Evolutionary conservation across 140 eudicot genomes (phyloP).

Genomic region (Stevia rebaudiana): DNA sequence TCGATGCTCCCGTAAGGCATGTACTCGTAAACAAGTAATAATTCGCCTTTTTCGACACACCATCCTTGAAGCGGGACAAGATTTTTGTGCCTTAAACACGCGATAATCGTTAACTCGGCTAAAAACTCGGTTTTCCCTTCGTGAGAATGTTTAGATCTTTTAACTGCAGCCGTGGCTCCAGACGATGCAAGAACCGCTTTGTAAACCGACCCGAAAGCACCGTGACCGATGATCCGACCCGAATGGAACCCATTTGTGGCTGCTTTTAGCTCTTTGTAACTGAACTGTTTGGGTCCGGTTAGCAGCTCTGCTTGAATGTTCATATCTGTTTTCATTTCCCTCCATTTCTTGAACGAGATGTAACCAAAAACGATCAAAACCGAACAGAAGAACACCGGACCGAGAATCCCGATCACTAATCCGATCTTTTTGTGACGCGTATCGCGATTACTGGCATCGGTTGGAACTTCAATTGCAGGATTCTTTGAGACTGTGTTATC

Average conservation of each 20-base stretch:
- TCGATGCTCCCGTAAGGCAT: slow-evolving; percentile 85
- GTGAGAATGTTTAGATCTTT: slow-evolving; percentile 71
- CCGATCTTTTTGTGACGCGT: slow-evolving; percentile 46
- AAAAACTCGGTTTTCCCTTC: slow-evolving; percentile 76
- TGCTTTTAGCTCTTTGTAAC: slow-evolving; percentile 50
- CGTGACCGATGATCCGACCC: slow-evolving; percentile 59
- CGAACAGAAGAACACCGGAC: slow-evolving; percentile 50
- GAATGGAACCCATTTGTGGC: slow-evolving; percentile 75
- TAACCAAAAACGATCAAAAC: slow-evolving; percentile 51
- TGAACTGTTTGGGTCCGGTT: slow-evolving; percentile 64
- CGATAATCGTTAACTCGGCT: slow-evolving; percentile 70
- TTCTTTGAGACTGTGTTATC: slow-evolving; percentile 42
- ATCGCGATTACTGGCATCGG: slow-evolving; percentile 2
- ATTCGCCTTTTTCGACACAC: slow-evolving; percentile 80
- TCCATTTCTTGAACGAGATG: slow-evolving; percentile 52
- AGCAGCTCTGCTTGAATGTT: slow-evolving; percentile 47
- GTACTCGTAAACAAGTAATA: slow-evolving; percentile 72
- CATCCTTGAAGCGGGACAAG: slow-evolving; percentile 88
- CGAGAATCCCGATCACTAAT: slow-evolving; percentile 53
- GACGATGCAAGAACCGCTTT: slow-evolving; percentile 47
- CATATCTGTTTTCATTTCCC: slow-evolving; percentile 31
- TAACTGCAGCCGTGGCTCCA: slow-evolving; percentile 51
- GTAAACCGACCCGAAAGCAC: slow-evolving; percentile 83
- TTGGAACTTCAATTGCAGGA: slow-evolving; percentile 29
- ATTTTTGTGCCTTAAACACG: slow-evolving; percentile 71